Percentiles rank a stretch among this genome's conserved stretches.
phyloP scores from a whole-genome alignment of 371 early-diverging fungal genomes.

The Lichtheimia corymbifera region DNA sequence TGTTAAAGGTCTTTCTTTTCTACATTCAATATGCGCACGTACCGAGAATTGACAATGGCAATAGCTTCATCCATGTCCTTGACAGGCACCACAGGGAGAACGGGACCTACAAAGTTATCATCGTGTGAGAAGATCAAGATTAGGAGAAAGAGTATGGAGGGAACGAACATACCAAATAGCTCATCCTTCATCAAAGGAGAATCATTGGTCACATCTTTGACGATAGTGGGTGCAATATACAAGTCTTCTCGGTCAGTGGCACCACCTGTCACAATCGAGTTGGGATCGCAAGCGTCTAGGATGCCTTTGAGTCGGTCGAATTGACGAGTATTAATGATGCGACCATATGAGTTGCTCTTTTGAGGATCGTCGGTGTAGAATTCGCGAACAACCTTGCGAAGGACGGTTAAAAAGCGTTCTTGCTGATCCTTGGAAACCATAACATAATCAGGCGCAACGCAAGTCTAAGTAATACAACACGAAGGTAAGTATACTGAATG shows the following conservation, averaged over 20 bases:
- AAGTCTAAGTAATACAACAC: slow-evolving; percentile 48
- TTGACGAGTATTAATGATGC: slow-evolving; percentile 73
- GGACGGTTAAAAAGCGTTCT: slow-evolving; percentile 49
- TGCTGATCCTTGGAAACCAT: slow-evolving; percentile 57
- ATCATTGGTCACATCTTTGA: slow-evolving; percentile 56
- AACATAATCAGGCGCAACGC: slow-evolving; percentile 88
- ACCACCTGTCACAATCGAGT: slow-evolving; percentile 55
- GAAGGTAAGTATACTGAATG: background rate
- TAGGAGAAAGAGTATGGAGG: background rate
- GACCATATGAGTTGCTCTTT: slow-evolving; percentile 57
- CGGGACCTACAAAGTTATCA: slow-evolving; percentile 49
- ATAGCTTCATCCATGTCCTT: slow-evolving; percentile 78
- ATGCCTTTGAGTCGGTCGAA: slow-evolving; percentile 65
- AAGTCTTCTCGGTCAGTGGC: slow-evolving; percentile 54
- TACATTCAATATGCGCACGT: background rate
- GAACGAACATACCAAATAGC: slow-evolving; percentile 55
- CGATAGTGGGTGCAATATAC: slow-evolving; percentile 70
- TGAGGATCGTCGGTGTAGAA: slow-evolving; percentile 54
- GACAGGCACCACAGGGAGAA: slow-evolving; percentile 72
- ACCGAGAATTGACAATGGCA: slow-evolving; percentile 36
- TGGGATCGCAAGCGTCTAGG: slow-evolving; percentile 48
- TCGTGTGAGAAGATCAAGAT: background rate
- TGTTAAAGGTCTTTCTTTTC: background rate
- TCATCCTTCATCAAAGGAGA: slow-evolving; percentile 71
- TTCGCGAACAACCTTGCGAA: slow-evolving; percentile 44